Evolutionary conservation across 192 early-diverging fungal species (phyloP).

Genomic region (Mortierella alpina): DNA sequence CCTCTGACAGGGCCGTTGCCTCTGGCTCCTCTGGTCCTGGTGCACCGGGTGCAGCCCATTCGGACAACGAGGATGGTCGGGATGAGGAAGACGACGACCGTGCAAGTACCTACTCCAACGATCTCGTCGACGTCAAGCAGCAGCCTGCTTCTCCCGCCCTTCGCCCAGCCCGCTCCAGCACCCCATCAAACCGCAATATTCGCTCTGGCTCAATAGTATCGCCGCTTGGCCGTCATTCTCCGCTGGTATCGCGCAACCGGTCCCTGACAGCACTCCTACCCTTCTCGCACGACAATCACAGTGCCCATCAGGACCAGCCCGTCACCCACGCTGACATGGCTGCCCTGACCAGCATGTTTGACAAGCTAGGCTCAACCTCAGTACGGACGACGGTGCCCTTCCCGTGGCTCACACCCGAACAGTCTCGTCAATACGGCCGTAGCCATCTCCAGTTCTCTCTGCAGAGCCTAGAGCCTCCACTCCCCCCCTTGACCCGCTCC

Average conservation of each 20-base stretch:
- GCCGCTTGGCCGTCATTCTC: conserved; percentile 46
- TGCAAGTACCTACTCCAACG: conserved; percentile 21
- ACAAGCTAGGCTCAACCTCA: conserved; percentile 46
- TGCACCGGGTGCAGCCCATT: background rate
- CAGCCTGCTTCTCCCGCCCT: conserved; percentile 45
- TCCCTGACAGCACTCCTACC: conserved; percentile 45
- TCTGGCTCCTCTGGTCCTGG: conserved; percentile 3
- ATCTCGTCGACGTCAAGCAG: conserved; percentile 48
- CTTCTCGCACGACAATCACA: conserved; percentile 34
- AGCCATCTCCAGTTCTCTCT: conserved; percentile 51
- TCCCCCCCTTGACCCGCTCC: conserved; percentile 30
- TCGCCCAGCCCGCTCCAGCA: conserved; percentile 21
- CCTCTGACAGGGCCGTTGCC: conserved; percentile 10
- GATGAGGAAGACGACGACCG: conserved; percentile 38
- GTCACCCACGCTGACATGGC: conserved; percentile 28
- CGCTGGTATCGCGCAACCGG: conserved; percentile 48
- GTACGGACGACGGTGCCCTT: conserved; percentile 50
- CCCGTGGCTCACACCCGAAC: conserved; percentile 52
- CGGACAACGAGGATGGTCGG: conserved; percentile 16
- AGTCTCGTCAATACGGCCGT: conserved; percentile 49
- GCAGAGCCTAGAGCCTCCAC: conserved; percentile 36
- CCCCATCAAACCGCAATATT: conserved; percentile 19
- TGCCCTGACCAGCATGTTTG: conserved; percentile 44
- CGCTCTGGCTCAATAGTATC: conserved; percentile 47
- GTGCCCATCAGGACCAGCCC: background rate